Evolutionary conservation across 1,139 yeast species (phyloP), one percentile per base, ranked within the genome.

Genomic region (Debaryomyces psychrophilus): DNA sequence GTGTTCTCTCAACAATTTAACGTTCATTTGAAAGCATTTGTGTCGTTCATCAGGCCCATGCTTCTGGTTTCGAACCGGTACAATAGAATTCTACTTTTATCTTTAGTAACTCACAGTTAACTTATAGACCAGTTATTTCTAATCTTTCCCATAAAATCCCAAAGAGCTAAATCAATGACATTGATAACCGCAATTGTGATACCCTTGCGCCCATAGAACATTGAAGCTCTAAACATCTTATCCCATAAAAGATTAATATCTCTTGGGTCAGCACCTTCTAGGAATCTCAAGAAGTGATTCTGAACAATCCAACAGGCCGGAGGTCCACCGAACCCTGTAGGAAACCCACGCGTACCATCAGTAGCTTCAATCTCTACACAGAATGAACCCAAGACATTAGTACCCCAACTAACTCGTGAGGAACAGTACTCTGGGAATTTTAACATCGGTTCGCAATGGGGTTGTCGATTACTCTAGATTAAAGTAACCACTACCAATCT

Each of bases 311-410:
- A 73, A 54, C 79, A 73, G 4, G 77, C 78, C 25, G 74, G 71
- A 43, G 76, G 74, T n/a, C 80, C 80, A 35, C 80, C 80, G 54
- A 75, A 74, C n/a, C 79, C 80, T 36, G 80, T 75, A 23, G 79
- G 79, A 48, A 74, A 73, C 23, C 80, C 80, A 42, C 60, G 71
- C 11, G 77, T 68, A 41, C 80, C 80, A 51, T 75, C 78, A 14
- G 69, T 61, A 31, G 80, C 76, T 53, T 68, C 75, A 41, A 76
- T 63, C 52, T 75, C 79, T 44, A 75, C 73, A 59, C 75, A 73
- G 59, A 75, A 74, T 5, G 79, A 74, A n/a, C 79, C 80, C 43
- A 75, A 58, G 8, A 76, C 80, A 53, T 75, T 75, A 61, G 75
- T 72, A 45, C 80, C 80, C 77, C 79, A 75, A 43, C 73, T 65